Percentiles rank a stretch among this genome's conserved stretches.
phyloP scores from a whole-genome alignment of 768 basidiomycete species.

The Leccinum uliginosum region DNA sequence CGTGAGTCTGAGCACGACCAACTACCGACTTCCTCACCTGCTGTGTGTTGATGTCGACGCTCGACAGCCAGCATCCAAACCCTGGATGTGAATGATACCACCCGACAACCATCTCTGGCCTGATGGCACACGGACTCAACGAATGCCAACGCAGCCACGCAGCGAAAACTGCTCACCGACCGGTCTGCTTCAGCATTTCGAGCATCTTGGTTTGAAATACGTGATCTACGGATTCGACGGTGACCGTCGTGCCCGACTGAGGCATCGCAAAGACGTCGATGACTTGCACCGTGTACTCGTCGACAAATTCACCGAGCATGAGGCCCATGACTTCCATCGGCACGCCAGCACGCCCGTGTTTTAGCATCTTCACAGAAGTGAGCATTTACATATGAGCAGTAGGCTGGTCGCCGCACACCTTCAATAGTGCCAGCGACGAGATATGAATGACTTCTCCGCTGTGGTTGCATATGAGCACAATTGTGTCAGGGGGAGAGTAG shows the following conservation, averaged over 20 bases:
- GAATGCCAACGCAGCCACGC: not conserved
- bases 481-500: not conserved
- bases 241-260: conserved; percentile 94
- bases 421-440: conserved; percentile 92
- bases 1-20: conserved; percentile 12
- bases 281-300: conserved; percentile 93
- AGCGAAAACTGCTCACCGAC: conserved; percentile 55
- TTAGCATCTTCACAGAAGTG: conserved; percentile 76
- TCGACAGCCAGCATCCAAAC: conserved; percentile 98
- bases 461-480: conserved; percentile 3
- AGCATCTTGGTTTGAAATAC: conserved; percentile 99
- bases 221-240: conserved; percentile 97
- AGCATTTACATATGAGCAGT: not conserved
- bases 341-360: conserved; percentile 97
- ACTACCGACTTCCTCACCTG: conserved; percentile 49
- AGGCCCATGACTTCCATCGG: conserved; percentile 99
- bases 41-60: conserved; percentile 98
- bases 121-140: conserved; percentile 22
- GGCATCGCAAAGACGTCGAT: conserved; percentile 99
- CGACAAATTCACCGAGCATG: conserved; percentile 97
- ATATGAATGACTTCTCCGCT: conserved; percentile 97
- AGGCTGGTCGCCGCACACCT: conserved; percentile 48
- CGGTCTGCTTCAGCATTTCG: conserved; percentile 99
- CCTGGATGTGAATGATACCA: conserved; percentile 99
- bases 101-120: conserved; percentile 97